phyloP scores from a whole-genome alignment of 2,329 filamentous ascomycete genomes.

The Trichocomaceae sp. region DNA sequence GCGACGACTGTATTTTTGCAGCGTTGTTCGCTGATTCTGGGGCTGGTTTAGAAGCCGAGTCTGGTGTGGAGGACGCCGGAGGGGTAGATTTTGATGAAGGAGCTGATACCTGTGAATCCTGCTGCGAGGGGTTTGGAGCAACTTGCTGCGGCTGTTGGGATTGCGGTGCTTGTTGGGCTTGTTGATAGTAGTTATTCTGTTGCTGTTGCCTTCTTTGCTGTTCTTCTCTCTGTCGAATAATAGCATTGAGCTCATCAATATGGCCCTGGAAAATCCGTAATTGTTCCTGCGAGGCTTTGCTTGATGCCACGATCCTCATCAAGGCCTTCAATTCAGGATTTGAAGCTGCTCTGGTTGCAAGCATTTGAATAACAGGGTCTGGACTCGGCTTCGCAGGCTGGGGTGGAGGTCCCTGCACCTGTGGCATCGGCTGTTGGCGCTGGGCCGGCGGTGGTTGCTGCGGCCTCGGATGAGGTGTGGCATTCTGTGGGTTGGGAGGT shows the following conservation, averaged over 20 bases:
- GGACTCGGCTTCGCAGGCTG: constrained; percentile 39
- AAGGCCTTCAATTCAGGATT: constrained; percentile 45
- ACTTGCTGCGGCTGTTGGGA: constrained; percentile 9
- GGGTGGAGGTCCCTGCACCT: constrained; percentile 22
- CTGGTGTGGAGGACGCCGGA: constrained; percentile 2
- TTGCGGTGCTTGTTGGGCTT: constrained; percentile 15
- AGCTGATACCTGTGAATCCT: constrained; percentile 2
- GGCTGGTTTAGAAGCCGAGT: constrained; percentile 1
- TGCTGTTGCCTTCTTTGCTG: constrained; percentile 31
- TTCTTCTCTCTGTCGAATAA: constrained; percentile 40
- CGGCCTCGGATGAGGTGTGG: constrained; percentile 19
- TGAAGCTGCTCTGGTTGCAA: constrained; percentile 45
- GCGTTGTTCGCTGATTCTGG: not conserved
- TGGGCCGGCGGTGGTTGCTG: constrained; percentile 19
- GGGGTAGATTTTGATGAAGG: constrained; percentile 3
- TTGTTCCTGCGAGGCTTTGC: constrained; percentile 44
- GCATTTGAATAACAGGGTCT: constrained; percentile 48
- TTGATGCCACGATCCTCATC: constrained; percentile 47
- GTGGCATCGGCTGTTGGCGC: constrained; percentile 20
- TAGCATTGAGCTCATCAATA: constrained; percentile 47
- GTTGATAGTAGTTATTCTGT: constrained; percentile 12
- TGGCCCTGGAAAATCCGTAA: constrained; percentile 45
- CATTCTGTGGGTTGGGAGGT: constrained; percentile 19
- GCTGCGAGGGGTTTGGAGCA: not conserved
- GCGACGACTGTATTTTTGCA: constrained; percentile 4